Percentiles rank a stretch among this genome's conserved stretches.
Evolutionary conservation across 2,329 filamentous ascomycete species (phyloP).

Genomic region (Epichloe coenophiala): DNA sequence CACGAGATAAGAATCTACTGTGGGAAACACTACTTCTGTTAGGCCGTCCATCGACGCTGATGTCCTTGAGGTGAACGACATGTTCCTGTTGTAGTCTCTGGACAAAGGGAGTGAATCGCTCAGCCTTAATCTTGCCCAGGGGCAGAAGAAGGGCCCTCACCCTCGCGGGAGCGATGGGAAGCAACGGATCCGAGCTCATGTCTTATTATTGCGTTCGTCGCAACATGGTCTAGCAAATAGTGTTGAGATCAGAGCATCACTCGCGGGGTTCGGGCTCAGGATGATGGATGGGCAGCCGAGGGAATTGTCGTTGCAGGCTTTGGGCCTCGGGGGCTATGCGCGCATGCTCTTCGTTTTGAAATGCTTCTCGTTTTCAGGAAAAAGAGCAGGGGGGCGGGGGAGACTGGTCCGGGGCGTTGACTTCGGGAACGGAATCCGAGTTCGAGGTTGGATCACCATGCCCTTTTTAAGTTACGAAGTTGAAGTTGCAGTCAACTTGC

Average conservation of each 20-base stretch:
- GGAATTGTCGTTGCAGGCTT: neutral
- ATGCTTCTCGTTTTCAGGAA: neutral
- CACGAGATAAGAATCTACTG: neutral
- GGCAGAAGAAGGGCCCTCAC: constrained; percentile 79
- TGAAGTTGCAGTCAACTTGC: neutral
- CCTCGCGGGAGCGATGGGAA: constrained; percentile 82
- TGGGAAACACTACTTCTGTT: constrained; percentile 55
- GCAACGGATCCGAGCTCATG: constrained; percentile 81
- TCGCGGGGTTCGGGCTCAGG: neutral
- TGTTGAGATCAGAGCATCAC: neutral
- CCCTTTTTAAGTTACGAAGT: neutral
- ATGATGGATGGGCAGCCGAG: neutral
- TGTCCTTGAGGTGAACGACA: constrained; percentile 72
- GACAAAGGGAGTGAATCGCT: constrained; percentile 67
- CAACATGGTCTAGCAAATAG: constrained; percentile 17
- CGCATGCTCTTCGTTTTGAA: neutral
- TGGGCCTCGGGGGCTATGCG: neutral
- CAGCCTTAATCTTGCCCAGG: constrained; percentile 70
- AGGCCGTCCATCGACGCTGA: constrained; percentile 71
- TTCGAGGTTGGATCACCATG: neutral
- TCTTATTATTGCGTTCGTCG: constrained; percentile 33
- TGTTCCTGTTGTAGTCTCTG: constrained; percentile 65
- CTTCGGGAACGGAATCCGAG: neutral
- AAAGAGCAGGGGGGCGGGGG: no score
- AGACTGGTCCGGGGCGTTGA: neutral